Percentiles rank a stretch among this genome's conserved stretches.
Conservation (phyloP, 1,284 basidiomycete species). For the Heterobasidion occidentale region DNA sequence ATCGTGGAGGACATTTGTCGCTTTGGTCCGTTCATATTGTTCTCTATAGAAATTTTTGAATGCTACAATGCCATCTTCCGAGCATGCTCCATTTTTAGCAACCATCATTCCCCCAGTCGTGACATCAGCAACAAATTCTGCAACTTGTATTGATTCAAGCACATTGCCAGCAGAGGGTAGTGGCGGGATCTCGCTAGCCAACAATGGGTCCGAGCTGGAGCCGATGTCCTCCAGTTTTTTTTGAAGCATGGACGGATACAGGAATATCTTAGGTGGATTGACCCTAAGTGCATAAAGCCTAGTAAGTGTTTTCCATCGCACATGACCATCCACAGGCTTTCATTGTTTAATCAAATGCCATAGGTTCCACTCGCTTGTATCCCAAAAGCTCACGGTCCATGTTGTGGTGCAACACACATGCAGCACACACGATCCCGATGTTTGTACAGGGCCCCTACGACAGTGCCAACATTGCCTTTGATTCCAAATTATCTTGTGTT, state of each 20-base stretch:
- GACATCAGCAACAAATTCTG: constrained; percentile 26
- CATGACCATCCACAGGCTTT: too few species aligned
- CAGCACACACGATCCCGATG: too few species aligned
- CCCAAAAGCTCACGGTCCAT: too few species aligned
- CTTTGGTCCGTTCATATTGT: constrained; percentile 25
- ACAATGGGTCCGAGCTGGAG: constrained; percentile 6
- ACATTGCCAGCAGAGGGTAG: constrained; percentile 23
- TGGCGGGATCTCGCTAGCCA: constrained; percentile 12
- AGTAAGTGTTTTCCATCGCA: constrained; percentile 1
- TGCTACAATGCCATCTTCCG: constrained; percentile 31
- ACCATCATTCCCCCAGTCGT: constrained; percentile 27
- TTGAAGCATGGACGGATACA: constrained; percentile 9
- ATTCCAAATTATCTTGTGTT: too few species aligned
- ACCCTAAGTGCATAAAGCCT: not conserved
- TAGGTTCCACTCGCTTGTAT: too few species aligned
- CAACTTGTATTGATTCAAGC: constrained; percentile 25
- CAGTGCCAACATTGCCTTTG: too few species aligned
- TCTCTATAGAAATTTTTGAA: constrained; percentile 28
- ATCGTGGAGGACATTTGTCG: constrained; percentile 16
- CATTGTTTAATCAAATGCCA: too few species aligned
- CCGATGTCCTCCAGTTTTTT: constrained; percentile 6
- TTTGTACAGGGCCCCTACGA: too few species aligned
- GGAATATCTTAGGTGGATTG: constrained; percentile 13
- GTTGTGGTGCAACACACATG: too few species aligned
- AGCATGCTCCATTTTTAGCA: constrained; percentile 23